Base-by-base conservation (phyloP, 345 rosid genomes). In the Eucalyptus shirleyi region DNA sequence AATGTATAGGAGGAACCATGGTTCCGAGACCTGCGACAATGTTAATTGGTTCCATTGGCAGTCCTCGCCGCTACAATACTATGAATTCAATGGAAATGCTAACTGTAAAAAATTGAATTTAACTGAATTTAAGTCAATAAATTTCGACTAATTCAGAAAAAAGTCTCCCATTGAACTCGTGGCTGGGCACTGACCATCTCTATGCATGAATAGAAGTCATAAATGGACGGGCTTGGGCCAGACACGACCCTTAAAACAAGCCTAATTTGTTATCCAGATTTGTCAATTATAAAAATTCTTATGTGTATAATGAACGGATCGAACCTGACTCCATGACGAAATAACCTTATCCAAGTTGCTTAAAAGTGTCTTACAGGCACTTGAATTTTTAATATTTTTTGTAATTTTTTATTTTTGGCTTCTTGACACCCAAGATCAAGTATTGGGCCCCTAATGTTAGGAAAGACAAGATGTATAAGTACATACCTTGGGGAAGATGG, bases 1-100 rank as follows among this genome's bases (percentile, higher is more conserved):
- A 40, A 81, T 47, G 92, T 97, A 95, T 37, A 98, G 89, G 88
- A 92, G 80, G 90, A 96, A 96, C 96, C 95, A 92, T 45, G 94
- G 92, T 51, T 96, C 97, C 3, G 94, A 94, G 32, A 94, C 92
- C 96, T 95, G 92, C 90, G 89, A 88, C 4, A 59, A 82, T 60
- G 37, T 51, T 40, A 23, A 77, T 77, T 13, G 69, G 32, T 30
- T 62, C 83, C 47, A 37, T 77, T 77, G 47, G 3, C 42, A 19
- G 28, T 77, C 83, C 83, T 77, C 47, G 83, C 83, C 47, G 45
- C 26, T 19, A 77, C 47, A 6, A 37, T 37, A 37, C 11, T 37
- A 21, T 21, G 45, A 77, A 37, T 37, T 37, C 40, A 86, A 19
- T 16, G 28, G 87, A 51, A 51, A 51, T 86, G 87, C 60, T 51